Base-by-base conservation (phyloP, 176 grass and related monocot genomes). In the Triticum timopheevii region DNA sequence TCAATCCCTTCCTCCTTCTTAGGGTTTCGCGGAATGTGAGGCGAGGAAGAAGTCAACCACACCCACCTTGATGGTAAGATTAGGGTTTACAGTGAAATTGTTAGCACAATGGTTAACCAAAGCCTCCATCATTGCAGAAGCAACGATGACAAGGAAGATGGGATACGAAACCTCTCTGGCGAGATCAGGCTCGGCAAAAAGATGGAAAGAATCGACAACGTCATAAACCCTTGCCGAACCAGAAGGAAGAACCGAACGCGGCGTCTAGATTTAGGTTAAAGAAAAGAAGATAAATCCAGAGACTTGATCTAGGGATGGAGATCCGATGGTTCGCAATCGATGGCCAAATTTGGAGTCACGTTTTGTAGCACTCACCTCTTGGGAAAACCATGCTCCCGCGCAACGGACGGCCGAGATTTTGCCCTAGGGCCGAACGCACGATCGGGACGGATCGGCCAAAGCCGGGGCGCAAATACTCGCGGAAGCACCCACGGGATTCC, bases 391-490 rank as follows among this genome's bases (percentile, higher is more conserved):
- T 73, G 4, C 7, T 3, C 24, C 39, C 12, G 28, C 25, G 17
- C 4, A 68, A 22, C 63, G 34, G 13, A 69, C 64, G 65, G 80
- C 45, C 12, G 42, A n/a, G 80, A 82, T 82, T 17, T 67, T 23
- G 80, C 64, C 64, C 49, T 22, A 52, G 54, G 54, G 28, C 10
- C 6, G 45, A 59, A 54, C 76, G 73, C 65, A 50, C 23, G 35
- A 86, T 25, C 13, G 35, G 82, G 25, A 20, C 38, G 72, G 54
- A 45, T 59, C 78, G 54, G 44, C 81, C 85, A 65, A 69, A 63
- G 81, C 82, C 78, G 71, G 70, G 82, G 71, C 78, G 42, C 78
- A 85, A 81, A 88, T 73, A 83, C 78, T 88, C 40, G 78, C 86
- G 50, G 65, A 82, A 86, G 82, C 72, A 69, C 86, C 83, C 40